Base-by-base conservation (phyloP, 257 asterid genomes). In the Ilex aquifolium region DNA sequence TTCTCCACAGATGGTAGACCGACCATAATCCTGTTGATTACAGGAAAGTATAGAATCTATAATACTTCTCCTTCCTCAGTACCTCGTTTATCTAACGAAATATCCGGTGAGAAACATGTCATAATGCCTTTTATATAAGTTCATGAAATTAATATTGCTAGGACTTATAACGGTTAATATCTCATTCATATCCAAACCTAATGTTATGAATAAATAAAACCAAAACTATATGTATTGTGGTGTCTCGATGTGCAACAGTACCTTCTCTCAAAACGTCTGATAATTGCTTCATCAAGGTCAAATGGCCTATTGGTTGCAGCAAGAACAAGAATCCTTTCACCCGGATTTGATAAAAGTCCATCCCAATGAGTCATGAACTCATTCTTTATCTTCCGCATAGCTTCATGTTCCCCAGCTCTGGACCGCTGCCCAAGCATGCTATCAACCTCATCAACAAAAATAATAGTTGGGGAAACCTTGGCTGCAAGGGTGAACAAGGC, bases 281-380 rank as follows among this genome's bases (percentile, higher is more conserved):
- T 90, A 72, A 87, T 85, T 64, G 95, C 97, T 77, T 90, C 95
- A 65, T 90, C 97, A 1, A 90, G 95, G 81, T 90, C 97, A 70
- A 90, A 87, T 32, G 97, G 95, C 65, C 97, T 65, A 72, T 90
- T 90, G 13, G 97, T 90, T 42, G 97, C 97, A 57, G 95, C 95
- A 48, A 90, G 95, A 67, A 90, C 97, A 53, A 90, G 85, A 67
- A 90, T 90, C 61, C 84, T 80, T 73, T 83, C 95, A 49, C 95
- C 92, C 21, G 95, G 64, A 62, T 87, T 83, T 21, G 97, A 73
- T 61, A 82, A 61, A 58, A 90, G 66, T 30, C 97, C 95, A 62
- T 90, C 97, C 97, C 97, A 90, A 36, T 83, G 90, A 63, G 95
- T 71, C 97, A 90, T 87, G 86, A 90, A 87, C 70, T 89, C 97